Evolutionary conservation across 116 monocot genomes (phyloP).

Genomic region (Papilionanthe hybrid): DNA sequence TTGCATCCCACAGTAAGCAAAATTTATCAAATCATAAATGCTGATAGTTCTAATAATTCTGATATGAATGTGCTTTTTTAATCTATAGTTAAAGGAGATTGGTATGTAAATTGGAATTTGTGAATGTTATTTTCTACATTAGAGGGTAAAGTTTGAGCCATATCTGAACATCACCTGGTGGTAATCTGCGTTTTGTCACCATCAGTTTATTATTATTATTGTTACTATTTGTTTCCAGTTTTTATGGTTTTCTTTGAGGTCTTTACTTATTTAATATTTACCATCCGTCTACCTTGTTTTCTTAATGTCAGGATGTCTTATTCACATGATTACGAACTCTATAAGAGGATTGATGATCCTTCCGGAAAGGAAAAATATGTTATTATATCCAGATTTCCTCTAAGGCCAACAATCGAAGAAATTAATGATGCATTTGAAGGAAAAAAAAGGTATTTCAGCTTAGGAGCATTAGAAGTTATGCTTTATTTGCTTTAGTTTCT

Average conservation of each 20-base stretch:
- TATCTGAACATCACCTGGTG: too few species aligned
- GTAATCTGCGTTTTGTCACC: too few species aligned
- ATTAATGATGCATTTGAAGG: constrained; percentile 83
- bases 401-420: constrained; percentile 70
- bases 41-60: too few species aligned
- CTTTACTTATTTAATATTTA: too few species aligned
- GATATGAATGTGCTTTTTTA: too few species aligned
- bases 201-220: too few species aligned
- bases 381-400: constrained; percentile 54
- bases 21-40: too few species aligned
- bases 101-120: too few species aligned
- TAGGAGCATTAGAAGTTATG: neutral
- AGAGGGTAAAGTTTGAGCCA: too few species aligned
- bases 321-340: constrained; percentile 69
- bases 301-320: constrained; percentile 74
- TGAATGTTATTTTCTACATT: too few species aligned
- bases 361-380: constrained; percentile 71
- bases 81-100: too few species aligned
- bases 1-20: too few species aligned
- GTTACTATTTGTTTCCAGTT: neutral
- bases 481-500: neutral
- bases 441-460: constrained; percentile 47
- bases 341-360: constrained; percentile 66
- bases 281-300: neutral
- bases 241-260: neutral